phyloP scores from a whole-genome alignment of 805 yeast genomes.

The Sugiyamaella marilandica region DNA sequence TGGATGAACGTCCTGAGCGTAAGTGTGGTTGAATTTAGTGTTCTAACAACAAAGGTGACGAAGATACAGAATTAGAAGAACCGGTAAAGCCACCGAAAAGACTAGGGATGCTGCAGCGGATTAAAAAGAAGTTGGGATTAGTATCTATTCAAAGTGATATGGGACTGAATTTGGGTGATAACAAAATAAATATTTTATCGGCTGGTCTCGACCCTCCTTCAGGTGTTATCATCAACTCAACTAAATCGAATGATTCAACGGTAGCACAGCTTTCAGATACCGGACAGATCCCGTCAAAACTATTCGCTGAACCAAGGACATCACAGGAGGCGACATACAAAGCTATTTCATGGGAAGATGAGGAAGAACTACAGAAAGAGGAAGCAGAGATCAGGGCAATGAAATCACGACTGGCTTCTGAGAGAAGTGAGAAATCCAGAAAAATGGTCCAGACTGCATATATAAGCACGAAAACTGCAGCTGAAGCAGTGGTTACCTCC shows the following conservation, averaged over 20 bases:
- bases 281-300: too few relatives aligned
- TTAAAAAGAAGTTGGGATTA: not conserved
- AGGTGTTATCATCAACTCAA: too few relatives aligned
- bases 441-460: not conserved
- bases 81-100: not conserved
- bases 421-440: constrained; percentile 1
- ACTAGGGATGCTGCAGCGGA: not conserved
- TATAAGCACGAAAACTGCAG: not conserved
- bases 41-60: not conserved
- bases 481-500: not conserved
- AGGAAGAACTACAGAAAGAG: not conserved
- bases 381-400: constrained; percentile 1
- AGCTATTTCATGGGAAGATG: too few relatives aligned
- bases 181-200: not conserved
- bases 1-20: constrained; percentile 2
- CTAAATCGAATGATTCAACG: too few relatives aligned
- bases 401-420: constrained; percentile 5
- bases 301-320: too few relatives aligned
- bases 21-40: not conserved
- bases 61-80: not conserved
- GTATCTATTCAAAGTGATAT: not conserved
- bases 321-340: too few relatives aligned
- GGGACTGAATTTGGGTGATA: not conserved
- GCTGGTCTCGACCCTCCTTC: not conserved
- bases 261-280: too few relatives aligned